phyloP scores from a whole-genome alignment of 257 asterid species.

The Solanum sitiens region DNA sequence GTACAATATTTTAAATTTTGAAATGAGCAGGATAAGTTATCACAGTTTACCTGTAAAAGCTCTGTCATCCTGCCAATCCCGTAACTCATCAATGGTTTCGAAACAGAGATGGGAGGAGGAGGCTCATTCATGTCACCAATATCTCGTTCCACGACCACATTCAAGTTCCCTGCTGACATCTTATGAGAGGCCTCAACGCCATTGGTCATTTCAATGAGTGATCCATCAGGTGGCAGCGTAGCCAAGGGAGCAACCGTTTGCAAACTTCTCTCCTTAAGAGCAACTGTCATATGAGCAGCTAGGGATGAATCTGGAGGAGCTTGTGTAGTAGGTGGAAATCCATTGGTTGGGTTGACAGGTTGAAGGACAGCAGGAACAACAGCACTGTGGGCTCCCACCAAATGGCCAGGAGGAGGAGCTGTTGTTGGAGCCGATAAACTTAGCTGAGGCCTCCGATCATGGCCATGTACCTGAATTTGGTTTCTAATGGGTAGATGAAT shows the following conservation, averaged over 20 bases:
- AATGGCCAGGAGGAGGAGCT: conserved; percentile 32
- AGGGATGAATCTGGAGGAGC: conserved; percentile 15
- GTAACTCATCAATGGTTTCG: conserved; percentile 31
- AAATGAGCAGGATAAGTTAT: not conserved
- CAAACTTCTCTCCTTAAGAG: conserved; percentile 40
- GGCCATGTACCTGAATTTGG: conserved; percentile 5
- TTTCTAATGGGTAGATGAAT: conserved; percentile 24
- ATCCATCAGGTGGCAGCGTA: conserved; percentile 40
- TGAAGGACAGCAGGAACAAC: conserved; percentile 56
- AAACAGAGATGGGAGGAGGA: conserved; percentile 13
- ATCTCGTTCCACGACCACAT: conserved; percentile 12
- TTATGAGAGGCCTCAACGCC: not conserved
- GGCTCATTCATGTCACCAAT: conserved; percentile 14
- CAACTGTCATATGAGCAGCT: conserved; percentile 10
- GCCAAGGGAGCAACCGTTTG: conserved; percentile 53
- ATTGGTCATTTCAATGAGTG: conserved; percentile 14
- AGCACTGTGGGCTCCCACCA: conserved; percentile 38
- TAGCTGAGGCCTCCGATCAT: not conserved
- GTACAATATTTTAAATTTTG: not conserved
- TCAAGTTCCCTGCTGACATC: conserved; percentile 5
- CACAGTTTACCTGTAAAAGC: conserved; percentile 57
- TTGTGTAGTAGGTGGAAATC: conserved; percentile 10
- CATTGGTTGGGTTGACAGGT: conserved; percentile 30
- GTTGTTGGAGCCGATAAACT: conserved; percentile 2
- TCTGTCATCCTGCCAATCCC: conserved; percentile 87